Conservation (phyloP, 1,139 yeast species). For the Sugiyamaella grinbergsii region DNA sequence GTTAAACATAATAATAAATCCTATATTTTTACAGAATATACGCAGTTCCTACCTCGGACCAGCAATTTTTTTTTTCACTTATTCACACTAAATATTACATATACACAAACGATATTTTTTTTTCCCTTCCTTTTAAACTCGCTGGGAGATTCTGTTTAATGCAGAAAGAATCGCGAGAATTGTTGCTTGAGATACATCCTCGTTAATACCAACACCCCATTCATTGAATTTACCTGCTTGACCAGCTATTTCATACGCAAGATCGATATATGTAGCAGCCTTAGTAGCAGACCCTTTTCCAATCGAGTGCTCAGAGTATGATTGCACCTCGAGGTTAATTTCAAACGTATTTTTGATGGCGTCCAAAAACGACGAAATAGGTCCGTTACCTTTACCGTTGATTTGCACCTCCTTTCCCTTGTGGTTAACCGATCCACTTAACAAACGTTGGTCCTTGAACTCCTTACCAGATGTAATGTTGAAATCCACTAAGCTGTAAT, state of each 20-base stretch:
- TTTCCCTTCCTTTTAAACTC: slow-evolving; percentile 9
- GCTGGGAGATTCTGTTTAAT: slow-evolving; percentile 49
- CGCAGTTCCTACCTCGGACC: too few relatives aligned
- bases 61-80: too few relatives aligned
- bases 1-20: too few relatives aligned
- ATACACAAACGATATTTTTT: too few relatives aligned
- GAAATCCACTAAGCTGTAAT: slow-evolving; percentile 40
- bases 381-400: slow-evolving; percentile 88
- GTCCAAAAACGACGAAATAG: slow-evolving; percentile 84
- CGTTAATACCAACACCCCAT: slow-evolving; percentile 96
- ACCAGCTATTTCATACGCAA: slow-evolving; percentile 45
- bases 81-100: too few relatives aligned
- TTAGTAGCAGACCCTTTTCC: slow-evolving; percentile 83
- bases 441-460: slow-evolving; percentile 49
- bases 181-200: slow-evolving; percentile 90
- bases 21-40: too few relatives aligned
- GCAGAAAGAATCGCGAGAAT: slow-evolving; percentile 77
- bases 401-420: slow-evolving; percentile 52
- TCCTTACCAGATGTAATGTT: slow-evolving; percentile 38
- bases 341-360: slow-evolving; percentile 66
- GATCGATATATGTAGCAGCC: slow-evolving; percentile 88
- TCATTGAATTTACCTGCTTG: slow-evolving; percentile 51
- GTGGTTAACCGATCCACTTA: slow-evolving; percentile 53
- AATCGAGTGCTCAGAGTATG: slow-evolving; percentile 89
- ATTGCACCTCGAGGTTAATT: slow-evolving; percentile 67